A percentile compares a stretch with the other conserved stretches of the same genome.
Evolutionary conservation across 306 rosid species (phyloP).

Genomic region (Urtica urens): DNA sequence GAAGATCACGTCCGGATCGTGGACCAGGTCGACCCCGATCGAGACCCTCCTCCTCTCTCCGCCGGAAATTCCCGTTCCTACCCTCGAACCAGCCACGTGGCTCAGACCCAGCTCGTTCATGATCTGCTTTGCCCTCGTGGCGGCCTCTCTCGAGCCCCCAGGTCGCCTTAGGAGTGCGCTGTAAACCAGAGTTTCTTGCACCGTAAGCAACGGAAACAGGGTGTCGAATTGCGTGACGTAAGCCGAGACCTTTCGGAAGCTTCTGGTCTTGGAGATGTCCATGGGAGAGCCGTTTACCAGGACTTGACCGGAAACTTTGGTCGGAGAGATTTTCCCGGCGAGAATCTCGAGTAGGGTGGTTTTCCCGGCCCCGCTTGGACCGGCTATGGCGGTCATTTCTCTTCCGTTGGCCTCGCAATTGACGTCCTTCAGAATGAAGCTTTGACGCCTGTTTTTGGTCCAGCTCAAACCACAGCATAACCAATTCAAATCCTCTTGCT

Average conservation of each 20-base stretch:
- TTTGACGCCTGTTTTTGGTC: conserved; percentile 24
- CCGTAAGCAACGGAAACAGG: conserved; percentile 72
- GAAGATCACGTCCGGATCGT: conserved; percentile 75
- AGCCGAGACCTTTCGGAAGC: conserved; percentile 54
- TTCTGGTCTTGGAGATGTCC: conserved; percentile 29
- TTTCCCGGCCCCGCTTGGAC: conserved; percentile 99
- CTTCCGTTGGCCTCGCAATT: conserved; percentile 74
- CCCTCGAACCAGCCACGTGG: conserved; percentile 56
- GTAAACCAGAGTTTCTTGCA: conserved; percentile 78
- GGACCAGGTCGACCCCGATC: conserved; percentile 87
- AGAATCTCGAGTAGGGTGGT: conserved; percentile 84
- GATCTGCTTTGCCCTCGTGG: conserved; percentile 45
- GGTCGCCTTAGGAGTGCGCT: conserved; percentile 76
- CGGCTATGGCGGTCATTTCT: conserved; percentile 79
- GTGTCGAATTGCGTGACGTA: conserved; percentile 81
- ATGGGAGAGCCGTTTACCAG: conserved; percentile 52
- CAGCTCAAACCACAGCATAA: conserved; percentile 35
- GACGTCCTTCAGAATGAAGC: conserved; percentile 58
- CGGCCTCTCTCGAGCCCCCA: conserved; percentile 40
- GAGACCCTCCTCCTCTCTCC: conserved; percentile 93
- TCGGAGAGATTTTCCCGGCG: conserved; percentile 49
- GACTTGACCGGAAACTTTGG: conserved; percentile 54
- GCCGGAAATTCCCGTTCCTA: conserved; percentile 66
- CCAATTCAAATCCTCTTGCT: conserved; percentile 34
- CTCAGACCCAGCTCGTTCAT: conserved; percentile 80